phyloP scores from a whole-genome alignment of 768 basidiomycete species.

The Boletus sp. region DNA sequence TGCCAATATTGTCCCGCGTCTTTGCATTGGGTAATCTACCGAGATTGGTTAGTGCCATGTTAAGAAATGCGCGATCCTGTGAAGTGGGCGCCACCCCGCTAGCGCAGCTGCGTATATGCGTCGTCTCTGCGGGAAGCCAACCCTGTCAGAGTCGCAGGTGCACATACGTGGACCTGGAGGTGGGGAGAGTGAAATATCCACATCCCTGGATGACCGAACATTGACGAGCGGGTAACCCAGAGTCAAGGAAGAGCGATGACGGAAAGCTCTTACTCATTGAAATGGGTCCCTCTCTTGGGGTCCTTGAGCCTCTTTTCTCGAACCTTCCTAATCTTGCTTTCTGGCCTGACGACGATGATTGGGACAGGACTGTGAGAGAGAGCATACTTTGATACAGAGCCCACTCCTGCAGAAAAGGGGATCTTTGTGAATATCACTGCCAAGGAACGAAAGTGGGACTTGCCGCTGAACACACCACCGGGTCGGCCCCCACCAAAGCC shows the following conservation, averaged over 20 bases:
- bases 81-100: not conserved
- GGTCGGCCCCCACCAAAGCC: constrained; percentile 39
- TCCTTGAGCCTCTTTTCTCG: constrained; percentile 84
- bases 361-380: constrained; percentile 93
- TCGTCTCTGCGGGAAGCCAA: not conserved
- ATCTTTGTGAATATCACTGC: not conserved
- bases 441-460: not conserved
- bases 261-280: constrained; percentile 51
- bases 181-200: not conserved
- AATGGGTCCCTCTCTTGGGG: constrained; percentile 84
- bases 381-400: constrained; percentile 70
- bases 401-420: constrained; percentile 52
- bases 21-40: constrained; percentile 14
- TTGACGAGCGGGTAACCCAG: not conserved
- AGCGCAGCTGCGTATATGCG: not conserved
- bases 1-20: constrained; percentile 8
- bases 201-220: not conserved
- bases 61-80: not conserved
- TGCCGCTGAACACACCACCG: constrained; percentile 26
- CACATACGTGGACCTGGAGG: not conserved
- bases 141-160: not conserved
- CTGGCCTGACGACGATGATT: constrained; percentile 92
- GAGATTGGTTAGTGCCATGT: constrained; percentile 5
- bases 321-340: constrained; percentile 81
- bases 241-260: not conserved